A percentile compares a stretch with the other conserved stretches of the same genome.
Conservation (phyloP, 371 early-diverging fungal genomes). For the Blakeslea trispora region DNA sequence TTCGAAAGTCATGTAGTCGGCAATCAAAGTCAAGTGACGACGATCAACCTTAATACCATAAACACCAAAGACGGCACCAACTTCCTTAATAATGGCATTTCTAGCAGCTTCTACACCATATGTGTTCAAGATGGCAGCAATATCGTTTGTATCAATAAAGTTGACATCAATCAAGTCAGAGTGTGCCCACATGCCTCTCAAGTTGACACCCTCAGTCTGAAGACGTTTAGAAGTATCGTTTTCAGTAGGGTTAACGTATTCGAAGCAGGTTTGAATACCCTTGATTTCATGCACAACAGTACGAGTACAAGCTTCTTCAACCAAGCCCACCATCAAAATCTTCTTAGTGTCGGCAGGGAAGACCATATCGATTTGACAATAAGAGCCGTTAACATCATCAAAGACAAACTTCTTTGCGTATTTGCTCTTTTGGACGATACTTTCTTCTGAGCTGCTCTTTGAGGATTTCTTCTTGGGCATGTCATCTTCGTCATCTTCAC, state of each 20-base stretch:
- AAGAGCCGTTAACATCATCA: constrained; percentile 70
- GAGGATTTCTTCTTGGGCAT: constrained; percentile 36
- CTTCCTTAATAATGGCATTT: constrained; percentile 93
- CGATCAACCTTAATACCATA: constrained; percentile 97
- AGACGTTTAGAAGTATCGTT: constrained; percentile 74
- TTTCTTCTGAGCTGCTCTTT: constrained; percentile 27
- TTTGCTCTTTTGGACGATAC: constrained; percentile 53
- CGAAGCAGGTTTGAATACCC: constrained; percentile 80
- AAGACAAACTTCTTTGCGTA: constrained; percentile 71
- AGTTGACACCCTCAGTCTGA: constrained; percentile 91
- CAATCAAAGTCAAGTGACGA: constrained; percentile 96
- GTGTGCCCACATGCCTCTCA: constrained; percentile 89
- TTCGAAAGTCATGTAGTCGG: constrained; percentile 99
- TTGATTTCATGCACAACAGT: constrained; percentile 86
- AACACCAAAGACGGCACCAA: constrained; percentile 94
- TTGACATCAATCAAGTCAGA: constrained; percentile 81
- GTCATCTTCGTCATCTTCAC: constrained; percentile 60
- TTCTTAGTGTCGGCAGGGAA: constrained; percentile 91
- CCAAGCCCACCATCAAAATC: constrained; percentile 89
- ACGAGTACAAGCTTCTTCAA: constrained; percentile 68
- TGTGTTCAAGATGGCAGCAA: constrained; percentile 87
- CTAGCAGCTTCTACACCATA: constrained; percentile 99
- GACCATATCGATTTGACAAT: constrained; percentile 80
- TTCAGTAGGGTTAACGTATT: constrained; percentile 73
- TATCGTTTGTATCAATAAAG: constrained; percentile 95